Percentiles rank a stretch among this genome's conserved stretches.
phyloP scores from a whole-genome alignment of 2,329 filamentous ascomycete species.

The Exserohilum rostratum region DNA sequence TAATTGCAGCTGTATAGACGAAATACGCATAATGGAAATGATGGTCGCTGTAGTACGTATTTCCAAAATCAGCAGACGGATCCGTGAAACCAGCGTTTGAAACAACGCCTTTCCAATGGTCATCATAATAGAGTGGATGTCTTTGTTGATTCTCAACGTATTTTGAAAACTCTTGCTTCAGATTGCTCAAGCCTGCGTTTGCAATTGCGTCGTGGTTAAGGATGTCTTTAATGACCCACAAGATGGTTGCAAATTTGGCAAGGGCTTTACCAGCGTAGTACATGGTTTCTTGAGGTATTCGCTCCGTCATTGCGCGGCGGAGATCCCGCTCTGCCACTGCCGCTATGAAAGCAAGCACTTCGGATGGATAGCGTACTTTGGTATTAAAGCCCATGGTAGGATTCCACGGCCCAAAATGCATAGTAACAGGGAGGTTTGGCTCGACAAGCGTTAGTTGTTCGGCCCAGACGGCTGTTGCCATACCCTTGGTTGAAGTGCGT shows the following conservation, averaged over 20 bases:
- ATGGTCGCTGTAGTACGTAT: conserved; percentile 78
- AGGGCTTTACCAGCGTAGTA: conserved; percentile 80
- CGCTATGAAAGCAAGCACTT: conserved; percentile 65
- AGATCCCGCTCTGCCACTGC: conserved; percentile 74
- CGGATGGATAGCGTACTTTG: conserved; percentile 47
- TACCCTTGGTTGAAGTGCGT: conserved; percentile 84
- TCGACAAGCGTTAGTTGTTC: conserved; percentile 71
- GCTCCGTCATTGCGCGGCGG: conserved; percentile 72
- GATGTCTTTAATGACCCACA: conserved; percentile 60
- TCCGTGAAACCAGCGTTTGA: conserved; percentile 79
- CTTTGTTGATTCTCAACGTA: conserved; percentile 55
- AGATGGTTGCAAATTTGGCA: conserved; percentile 51
- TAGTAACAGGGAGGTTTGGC: conserved; percentile 69
- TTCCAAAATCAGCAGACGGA: conserved; percentile 77
- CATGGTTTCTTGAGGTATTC: conserved; percentile 82
- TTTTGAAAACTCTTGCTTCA: conserved; percentile 54
- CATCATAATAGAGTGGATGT: conserved; percentile 63
- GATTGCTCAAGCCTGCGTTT: conserved; percentile 55
- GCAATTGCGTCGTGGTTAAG: conserved; percentile 61
- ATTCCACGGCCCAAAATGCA: conserved; percentile 82
- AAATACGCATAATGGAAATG: conserved; percentile 80
- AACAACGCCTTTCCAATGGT: conserved; percentile 79
- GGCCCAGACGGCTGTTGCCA: conserved; percentile 71
- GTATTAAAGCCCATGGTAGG: conserved; percentile 51
- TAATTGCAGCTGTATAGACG: conserved; percentile 82